Evolutionary conservation across 2,329 filamentous ascomycete species (phyloP), one percentile per base, ranked within the genome.

Genomic region (Aspergillus persii): DNA sequence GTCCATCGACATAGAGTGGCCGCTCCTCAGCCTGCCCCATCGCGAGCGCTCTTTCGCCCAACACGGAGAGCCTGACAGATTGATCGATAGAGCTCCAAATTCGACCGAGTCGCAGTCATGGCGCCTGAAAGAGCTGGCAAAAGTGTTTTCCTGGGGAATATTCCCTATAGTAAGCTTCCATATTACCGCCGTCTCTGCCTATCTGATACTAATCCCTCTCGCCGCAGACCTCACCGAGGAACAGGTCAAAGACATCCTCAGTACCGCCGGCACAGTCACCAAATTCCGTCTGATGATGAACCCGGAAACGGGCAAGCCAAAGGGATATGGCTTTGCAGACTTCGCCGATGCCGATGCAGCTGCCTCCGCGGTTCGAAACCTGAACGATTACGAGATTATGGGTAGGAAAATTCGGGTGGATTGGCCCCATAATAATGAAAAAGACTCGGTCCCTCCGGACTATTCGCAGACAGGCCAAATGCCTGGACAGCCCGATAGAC

Each of bases 241-340:
- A 75, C 91, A 96, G 74, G 96, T 99, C 69, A 89, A 89, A 72
- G 91, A 97, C 68, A 96, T 96, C 61, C 96, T 98, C 76, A 91
- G 88, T 73, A 89, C 90, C 64, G 92, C 91, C 55, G 95, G 95
- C 59, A 91, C 93, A 65, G 94, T 98, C 1, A 83, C 96, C 60
- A 94, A 90, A 74, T 98, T 98, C 75, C 87, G 94, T 54, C 84
- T 98, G 52, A 94, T 98, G 64, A 96, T 96, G 77, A 96, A 98
- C 79, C 90, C 92, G 55, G 94, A 98, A 71, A 97, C 93, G 2
- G 93, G 94, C 47, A 88, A 92, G 58, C 93, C 95, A 0, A 98
- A 97, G 76, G 95, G 95, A 18, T 99, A 96, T 74, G 95, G 95
- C 39, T 99, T 98, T 70, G 91, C 93, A 70, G 94, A 98, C 74